These are phyloP conservation scores for Leptomonas seymouri DNA, from an alignment of 208 protist species.

Conservation along the genomic window DNA sequence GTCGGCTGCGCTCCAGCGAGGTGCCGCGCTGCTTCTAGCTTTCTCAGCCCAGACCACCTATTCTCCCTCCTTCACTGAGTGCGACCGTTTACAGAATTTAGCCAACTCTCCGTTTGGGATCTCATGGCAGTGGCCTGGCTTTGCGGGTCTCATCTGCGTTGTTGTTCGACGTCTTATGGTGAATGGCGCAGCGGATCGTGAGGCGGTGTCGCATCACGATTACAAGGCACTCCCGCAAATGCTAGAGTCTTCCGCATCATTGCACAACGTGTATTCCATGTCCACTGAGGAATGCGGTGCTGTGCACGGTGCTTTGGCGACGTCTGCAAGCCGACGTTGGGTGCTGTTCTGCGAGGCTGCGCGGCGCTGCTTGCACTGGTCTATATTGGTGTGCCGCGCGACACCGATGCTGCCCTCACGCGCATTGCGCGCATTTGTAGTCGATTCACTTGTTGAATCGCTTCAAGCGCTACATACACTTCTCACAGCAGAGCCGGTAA, in stretches of 20 bases:
- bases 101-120: background rate
- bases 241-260: background rate
- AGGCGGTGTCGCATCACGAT: background rate
- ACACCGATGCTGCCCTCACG: constrained; percentile 6
- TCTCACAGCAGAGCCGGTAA: background rate
- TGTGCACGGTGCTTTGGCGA: background rate
- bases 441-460: constrained; percentile 5
- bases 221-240: background rate
- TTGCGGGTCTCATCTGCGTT: background rate
- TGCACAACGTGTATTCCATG: too few species aligned
- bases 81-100: background rate
- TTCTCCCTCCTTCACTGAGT: background rate
- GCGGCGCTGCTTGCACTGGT: constrained; percentile 30
- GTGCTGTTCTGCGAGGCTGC: background rate
- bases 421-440: constrained; percentile 1
- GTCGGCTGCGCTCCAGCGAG: background rate
- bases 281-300: background rate
- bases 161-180: background rate
- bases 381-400: constrained; percentile 19
- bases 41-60: constrained; percentile 1
- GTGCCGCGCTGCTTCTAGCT: constrained; percentile 20
- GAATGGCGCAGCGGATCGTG: too few species aligned
- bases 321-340: background rate
- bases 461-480: background rate
- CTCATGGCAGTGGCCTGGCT: background rate